Conservation (phyloP, 148 eudicot genomes). For the Rhododendron henanense region DNA sequence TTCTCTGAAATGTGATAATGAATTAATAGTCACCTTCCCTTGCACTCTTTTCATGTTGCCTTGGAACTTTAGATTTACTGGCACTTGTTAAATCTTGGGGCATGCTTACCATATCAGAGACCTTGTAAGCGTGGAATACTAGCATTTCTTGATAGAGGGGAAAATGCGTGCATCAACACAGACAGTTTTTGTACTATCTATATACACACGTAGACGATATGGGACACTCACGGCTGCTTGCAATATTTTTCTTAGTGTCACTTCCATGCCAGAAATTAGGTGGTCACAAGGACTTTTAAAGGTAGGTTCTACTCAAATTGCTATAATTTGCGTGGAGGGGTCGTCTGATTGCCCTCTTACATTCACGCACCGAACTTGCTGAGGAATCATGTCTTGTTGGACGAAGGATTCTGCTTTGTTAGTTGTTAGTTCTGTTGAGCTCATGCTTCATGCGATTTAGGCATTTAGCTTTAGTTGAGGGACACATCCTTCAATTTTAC, state of each 20-base stretch:
- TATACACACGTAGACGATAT: background rate
- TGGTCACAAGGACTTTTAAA: background rate
- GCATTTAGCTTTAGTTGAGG: background rate
- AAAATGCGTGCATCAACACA: background rate
- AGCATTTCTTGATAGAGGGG: background rate
- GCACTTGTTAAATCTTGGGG: background rate
- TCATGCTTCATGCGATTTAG: background rate
- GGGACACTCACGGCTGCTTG: background rate
- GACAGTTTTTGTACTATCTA: background rate
- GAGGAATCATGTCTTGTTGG: slow-evolving; percentile 4
- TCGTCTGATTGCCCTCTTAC: background rate
- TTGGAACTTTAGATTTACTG: background rate
- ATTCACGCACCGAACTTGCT: background rate
- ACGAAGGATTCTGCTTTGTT: background rate
- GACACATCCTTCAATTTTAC: background rate
- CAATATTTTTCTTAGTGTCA: background rate
- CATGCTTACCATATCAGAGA: background rate
- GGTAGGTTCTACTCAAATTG: background rate
- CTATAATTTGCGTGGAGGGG: background rate
- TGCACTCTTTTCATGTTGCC: background rate
- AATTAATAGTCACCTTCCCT: background rate
- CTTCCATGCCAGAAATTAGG: background rate
- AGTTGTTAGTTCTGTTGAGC: background rate
- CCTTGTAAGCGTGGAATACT: background rate
- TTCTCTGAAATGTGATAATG: background rate